Percentiles rank a stretch among this genome's conserved stretches.
Evolutionary conservation across 2,329 filamentous ascomycete species (phyloP).

Genomic region (Ophiosphaerella narmari): DNA sequence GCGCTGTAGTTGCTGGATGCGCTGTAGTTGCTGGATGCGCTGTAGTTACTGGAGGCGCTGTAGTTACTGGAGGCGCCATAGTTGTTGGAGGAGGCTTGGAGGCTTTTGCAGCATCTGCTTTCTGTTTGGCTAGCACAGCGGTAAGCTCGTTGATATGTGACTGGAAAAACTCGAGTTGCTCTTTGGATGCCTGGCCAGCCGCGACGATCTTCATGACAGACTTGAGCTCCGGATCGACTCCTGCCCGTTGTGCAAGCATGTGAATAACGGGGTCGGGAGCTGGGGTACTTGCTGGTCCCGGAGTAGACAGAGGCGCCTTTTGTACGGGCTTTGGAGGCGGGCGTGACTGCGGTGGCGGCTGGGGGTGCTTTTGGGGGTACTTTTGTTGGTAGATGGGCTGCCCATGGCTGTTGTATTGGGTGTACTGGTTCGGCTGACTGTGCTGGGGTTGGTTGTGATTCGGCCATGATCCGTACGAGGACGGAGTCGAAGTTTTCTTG

Average conservation of each 20-base stretch:
- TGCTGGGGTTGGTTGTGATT: constrained; percentile 36
- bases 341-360: constrained; percentile 25
- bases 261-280: constrained; percentile 79
- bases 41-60: no score
- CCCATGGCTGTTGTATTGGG: constrained; percentile 27
- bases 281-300: constrained; percentile 35
- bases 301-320: constrained; percentile 25
- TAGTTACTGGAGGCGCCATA: no score
- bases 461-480: constrained; percentile 41
- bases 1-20: constrained; percentile 1
- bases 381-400: constrained; percentile 26
- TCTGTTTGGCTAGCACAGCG: constrained; percentile 50
- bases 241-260: constrained; percentile 75
- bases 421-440: constrained; percentile 29
- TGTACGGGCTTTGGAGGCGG: constrained; percentile 38
- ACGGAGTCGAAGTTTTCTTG: constrained; percentile 34
- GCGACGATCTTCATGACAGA: constrained; percentile 84
- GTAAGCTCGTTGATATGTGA: constrained; percentile 81
- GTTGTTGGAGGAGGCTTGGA: constrained; percentile 17
- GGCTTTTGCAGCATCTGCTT: constrained; percentile 36
- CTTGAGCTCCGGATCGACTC: constrained; percentile 72
- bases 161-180: constrained; percentile 77
- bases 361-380: constrained; percentile 2
- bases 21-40: no score
- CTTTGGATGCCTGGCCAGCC: constrained; percentile 70